Conservation (phyloP, 352 stramenopile genomes). For the Hyaloperonospora arabidopsidis region DNA sequence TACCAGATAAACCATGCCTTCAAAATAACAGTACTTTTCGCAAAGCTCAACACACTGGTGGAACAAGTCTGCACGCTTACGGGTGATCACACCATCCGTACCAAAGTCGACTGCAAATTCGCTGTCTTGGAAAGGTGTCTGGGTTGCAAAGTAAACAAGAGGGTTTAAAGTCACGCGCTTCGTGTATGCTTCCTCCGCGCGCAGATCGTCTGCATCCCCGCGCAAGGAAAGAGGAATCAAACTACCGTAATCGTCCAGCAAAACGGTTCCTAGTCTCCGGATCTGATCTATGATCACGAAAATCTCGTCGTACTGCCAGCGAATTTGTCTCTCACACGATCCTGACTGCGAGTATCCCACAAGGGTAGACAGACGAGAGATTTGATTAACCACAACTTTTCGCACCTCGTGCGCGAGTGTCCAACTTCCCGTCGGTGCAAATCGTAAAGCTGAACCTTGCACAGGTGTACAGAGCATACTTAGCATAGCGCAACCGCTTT, state of each 20-base stretch:
- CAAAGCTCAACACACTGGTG: constrained; percentile 45
- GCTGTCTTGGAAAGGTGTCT: constrained; percentile 19
- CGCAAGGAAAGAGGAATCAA: constrained; percentile 34
- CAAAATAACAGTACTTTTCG: constrained; percentile 72
- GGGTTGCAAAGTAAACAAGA: constrained; percentile 62
- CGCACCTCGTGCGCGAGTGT: constrained; percentile 52
- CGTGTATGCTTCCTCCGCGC: constrained; percentile 48
- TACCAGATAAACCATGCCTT: constrained; percentile 74
- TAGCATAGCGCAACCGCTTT: constrained; percentile 64
- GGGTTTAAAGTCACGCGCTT: constrained; percentile 62
- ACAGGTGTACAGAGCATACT: constrained; percentile 46
- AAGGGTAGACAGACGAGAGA: constrained; percentile 45
- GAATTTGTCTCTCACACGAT: constrained; percentile 27
- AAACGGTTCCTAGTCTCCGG: constrained; percentile 35
- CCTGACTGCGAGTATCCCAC: constrained; percentile 36
- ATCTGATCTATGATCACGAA: constrained; percentile 65
- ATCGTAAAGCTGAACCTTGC: constrained; percentile 24
- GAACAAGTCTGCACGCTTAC: constrained; percentile 52
- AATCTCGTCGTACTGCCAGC: constrained; percentile 48
- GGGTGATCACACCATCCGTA: constrained; percentile 20
- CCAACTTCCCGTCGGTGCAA: constrained; percentile 45
- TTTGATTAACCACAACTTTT: constrained; percentile 55
- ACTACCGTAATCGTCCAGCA: constrained; percentile 50
- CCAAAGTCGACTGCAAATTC: constrained; percentile 26
- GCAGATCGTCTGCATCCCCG: constrained; percentile 49